Evolutionary conservation across 2,329 filamentous ascomycete genomes (phyloP).

Genomic region (Epichloe typhina): DNA sequence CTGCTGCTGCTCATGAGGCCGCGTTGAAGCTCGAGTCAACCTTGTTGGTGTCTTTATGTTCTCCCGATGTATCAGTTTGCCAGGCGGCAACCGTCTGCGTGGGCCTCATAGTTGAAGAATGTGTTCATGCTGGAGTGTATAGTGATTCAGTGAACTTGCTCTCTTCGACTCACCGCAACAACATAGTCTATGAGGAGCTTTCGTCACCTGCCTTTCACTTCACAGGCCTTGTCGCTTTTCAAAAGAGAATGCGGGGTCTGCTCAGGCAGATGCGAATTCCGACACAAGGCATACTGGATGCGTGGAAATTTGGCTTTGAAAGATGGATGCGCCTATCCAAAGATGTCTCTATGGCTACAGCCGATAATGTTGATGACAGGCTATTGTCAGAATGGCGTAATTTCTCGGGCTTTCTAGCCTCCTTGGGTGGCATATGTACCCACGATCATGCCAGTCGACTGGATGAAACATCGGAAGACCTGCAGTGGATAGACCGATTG

Average conservation of each 20-base stretch:
- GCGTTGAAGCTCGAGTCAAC: constrained; percentile 47
- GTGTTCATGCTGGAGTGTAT: constrained; percentile 34
- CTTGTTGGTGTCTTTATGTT: constrained; percentile 50
- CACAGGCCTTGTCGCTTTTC: constrained; percentile 56
- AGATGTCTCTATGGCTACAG: constrained; percentile 41
- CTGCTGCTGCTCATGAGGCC: constrained; percentile 39
- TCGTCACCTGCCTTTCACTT: constrained; percentile 51
- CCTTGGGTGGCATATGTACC: constrained; percentile 51
- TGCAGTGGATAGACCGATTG: constrained; percentile 52
- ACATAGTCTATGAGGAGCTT: constrained; percentile 47
- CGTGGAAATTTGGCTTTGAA: constrained; percentile 54
- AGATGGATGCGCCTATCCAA: constrained; percentile 52
- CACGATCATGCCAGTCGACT: constrained; percentile 42
- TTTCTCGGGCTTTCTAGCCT: constrained; percentile 54
- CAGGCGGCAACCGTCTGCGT: constrained; percentile 51
- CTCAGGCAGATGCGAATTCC: constrained; percentile 48
- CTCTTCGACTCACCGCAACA: constrained; percentile 44
- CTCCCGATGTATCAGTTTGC: constrained; percentile 51
- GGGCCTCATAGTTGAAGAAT: constrained; percentile 49
- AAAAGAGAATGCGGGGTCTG: constrained; percentile 49
- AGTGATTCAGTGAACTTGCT: constrained; percentile 36
- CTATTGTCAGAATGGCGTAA: constrained; percentile 54
- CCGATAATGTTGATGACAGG: constrained; percentile 40
- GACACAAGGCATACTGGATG: constrained; percentile 51
- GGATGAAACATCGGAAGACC: constrained; percentile 43